Conservation (phyloP, 2,329 filamentous ascomycete species). For the Paradendryphiella salina region DNA sequence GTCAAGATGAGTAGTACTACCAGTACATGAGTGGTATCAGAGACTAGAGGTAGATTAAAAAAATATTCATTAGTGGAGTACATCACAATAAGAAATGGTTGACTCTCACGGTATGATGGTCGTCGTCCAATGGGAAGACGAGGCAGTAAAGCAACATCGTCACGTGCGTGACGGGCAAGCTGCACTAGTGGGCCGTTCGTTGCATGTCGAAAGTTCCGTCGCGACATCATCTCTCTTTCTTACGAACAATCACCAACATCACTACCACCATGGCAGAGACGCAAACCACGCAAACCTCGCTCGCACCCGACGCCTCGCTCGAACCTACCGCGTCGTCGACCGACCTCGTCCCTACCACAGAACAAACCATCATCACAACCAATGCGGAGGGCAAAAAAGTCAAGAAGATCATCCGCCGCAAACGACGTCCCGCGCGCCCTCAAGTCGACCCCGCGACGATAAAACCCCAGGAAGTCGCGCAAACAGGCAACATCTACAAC, state of each 20-base stretch:
- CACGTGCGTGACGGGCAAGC: constrained; percentile 19
- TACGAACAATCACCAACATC: neutral
- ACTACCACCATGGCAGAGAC: constrained; percentile 31
- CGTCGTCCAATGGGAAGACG: neutral
- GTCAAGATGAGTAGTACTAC: constrained; percentile 39
- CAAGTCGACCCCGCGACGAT: constrained; percentile 86
- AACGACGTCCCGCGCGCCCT: constrained; percentile 83
- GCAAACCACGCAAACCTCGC: constrained; percentile 25
- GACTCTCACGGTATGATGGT: neutral
- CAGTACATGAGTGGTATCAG: constrained; percentile 21
- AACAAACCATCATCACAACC: constrained; percentile 41
- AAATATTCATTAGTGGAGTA: no score
- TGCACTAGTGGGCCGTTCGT: constrained; percentile 14
- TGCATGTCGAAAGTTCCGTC: constrained; percentile 23
- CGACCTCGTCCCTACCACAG: constrained; percentile 31
- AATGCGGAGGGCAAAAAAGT: constrained; percentile 64
- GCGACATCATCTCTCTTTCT: constrained; percentile 9
- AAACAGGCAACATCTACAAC: constrained; percentile 95
- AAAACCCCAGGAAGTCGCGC: constrained; percentile 81
- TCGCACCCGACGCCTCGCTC: constrained; percentile 28
- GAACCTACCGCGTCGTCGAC: constrained; percentile 29
- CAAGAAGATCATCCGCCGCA: constrained; percentile 91
- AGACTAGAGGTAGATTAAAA: no score
- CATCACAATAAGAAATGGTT: no score
- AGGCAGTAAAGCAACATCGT: constrained; percentile 53